phyloP scores from a whole-genome alignment of 495 filamentous ascomycete species.

The Echria macrotheca region DNA sequence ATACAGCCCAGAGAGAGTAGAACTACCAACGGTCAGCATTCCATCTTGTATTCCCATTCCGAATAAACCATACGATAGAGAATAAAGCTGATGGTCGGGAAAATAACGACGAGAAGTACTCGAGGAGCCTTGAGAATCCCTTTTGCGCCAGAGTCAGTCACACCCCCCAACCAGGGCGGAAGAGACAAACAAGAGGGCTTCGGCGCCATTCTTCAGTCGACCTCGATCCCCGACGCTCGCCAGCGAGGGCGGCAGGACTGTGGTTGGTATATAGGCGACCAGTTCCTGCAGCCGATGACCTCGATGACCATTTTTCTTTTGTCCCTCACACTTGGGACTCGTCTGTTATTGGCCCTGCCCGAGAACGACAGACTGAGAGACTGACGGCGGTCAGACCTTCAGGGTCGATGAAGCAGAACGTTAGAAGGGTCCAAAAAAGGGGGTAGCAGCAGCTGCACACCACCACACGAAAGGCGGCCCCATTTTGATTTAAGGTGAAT shows the following conservation, averaged over 20 bases:
- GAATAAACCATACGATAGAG: slow-evolving; percentile 18
- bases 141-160: slow-evolving; percentile 11
- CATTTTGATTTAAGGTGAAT: slow-evolving; percentile 11
- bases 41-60: too few species aligned
- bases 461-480: neutral
- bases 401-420: neutral
- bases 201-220: neutral
- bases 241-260: neutral
- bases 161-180: slow-evolving; percentile 2
- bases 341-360: neutral
- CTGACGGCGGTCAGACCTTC: too few species aligned
- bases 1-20: slow-evolving; percentile 19
- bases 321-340: neutral
- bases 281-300: neutral
- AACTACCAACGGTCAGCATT: slow-evolving; percentile 10
- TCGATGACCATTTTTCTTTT: neutral
- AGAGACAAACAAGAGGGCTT: slow-evolving; percentile 7
- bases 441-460: slow-evolving; percentile 1
- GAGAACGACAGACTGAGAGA: slow-evolving; percentile 2
- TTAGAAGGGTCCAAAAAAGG: neutral
- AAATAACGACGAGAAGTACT: slow-evolving; percentile 18
- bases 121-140: slow-evolving; percentile 24
- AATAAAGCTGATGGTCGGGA: slow-evolving; percentile 20
- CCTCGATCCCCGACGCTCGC: neutral
- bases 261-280: neutral